Base-by-base conservation (phyloP, 2,329 filamentous ascomycete genomes). In the Trichoderma simmonsii region DNA sequence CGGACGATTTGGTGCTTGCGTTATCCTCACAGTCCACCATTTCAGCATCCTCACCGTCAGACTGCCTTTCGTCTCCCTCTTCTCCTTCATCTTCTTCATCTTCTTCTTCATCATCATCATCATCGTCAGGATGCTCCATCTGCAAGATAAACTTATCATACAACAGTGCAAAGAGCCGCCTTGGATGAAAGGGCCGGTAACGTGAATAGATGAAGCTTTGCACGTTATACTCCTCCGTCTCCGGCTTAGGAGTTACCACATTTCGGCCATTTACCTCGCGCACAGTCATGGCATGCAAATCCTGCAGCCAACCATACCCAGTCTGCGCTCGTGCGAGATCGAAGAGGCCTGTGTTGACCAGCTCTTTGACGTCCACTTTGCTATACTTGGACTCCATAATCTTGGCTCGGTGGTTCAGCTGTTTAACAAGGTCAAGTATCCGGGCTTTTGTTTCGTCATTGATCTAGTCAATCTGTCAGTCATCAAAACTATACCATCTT, bases 201-300 rank as follows among this genome's bases (percentile, higher is more conserved):
- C 88, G 86, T 1, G 85, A 83, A 78, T 93, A 93, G 14, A 93
- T 89, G 75, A 92, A 92, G 77, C 89, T 93, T 43, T 88, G 86
- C 12, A 93, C 90, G 8, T 90, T 90, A 77, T 93, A 93, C 83
- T 93, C 91, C 70, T 93, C 85, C 0, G 90, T 93, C 81, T 93
- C 91, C 0, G 91, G 91, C 77, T 89, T 92, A 0, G 90, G 90
- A 0, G 88, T 89, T 64, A 91, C 78, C 3, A 86, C 85, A 30
- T 88, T 88, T 18, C 80, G 80, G 0, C 83, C 84, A 60, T 85
- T 85, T 43, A 85, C 81, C 76, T 90, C 86, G 32, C 88, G 85
- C 5, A 89, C 80, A 0, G 88, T 90, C 88, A 92, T 90, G 73
- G 88, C 90, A 70, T 92, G 90, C 36, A 93, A 80, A 75, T 91